Evolutionary conservation across 805 yeast species (phyloP).

Genomic region (Starmerella ratchasimensis): DNA sequence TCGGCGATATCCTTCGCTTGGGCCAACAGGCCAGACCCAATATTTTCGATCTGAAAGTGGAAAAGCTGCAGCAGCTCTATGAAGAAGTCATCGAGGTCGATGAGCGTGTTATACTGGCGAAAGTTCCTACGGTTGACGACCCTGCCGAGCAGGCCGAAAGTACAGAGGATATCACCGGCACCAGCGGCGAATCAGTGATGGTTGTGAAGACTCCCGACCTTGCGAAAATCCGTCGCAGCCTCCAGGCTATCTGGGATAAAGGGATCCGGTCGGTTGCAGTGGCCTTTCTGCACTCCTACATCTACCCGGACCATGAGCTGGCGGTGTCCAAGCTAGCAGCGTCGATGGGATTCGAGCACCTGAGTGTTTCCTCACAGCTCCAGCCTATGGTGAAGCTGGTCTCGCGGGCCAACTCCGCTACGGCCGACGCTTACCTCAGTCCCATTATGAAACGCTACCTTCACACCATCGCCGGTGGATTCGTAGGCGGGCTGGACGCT

Average conservation of each 20-base stretch:
- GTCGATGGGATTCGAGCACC: constrained; percentile 51
- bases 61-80: constrained; percentile 58
- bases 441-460: constrained; percentile 62
- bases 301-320: constrained; percentile 56
- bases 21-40: constrained; percentile 89
- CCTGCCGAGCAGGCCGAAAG: background rate
- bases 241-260: constrained; percentile 35
- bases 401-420: constrained; percentile 61
- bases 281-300: constrained; percentile 59
- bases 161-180: constrained; percentile 33
- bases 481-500: constrained; percentile 37
- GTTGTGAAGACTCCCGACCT: constrained; percentile 40
- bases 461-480: constrained; percentile 46
- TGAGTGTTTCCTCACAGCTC: constrained; percentile 53
- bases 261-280: constrained; percentile 63
- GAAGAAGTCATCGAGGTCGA: constrained; percentile 70
- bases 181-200: constrained; percentile 55
- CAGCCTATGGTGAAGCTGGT: constrained; percentile 71
- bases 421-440: constrained; percentile 71
- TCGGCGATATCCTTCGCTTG: constrained; percentile 63
- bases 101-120: constrained; percentile 76
- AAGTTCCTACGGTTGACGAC: constrained; percentile 50
- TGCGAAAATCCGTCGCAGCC: constrained; percentile 30
- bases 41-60: constrained; percentile 70
- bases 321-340: constrained; percentile 46